A percentile compares a stretch with the other conserved stretches of the same genome.
phyloP scores from a whole-genome alignment of 2,329 filamentous ascomycete genomes.

The Hypomyces rosellus region DNA sequence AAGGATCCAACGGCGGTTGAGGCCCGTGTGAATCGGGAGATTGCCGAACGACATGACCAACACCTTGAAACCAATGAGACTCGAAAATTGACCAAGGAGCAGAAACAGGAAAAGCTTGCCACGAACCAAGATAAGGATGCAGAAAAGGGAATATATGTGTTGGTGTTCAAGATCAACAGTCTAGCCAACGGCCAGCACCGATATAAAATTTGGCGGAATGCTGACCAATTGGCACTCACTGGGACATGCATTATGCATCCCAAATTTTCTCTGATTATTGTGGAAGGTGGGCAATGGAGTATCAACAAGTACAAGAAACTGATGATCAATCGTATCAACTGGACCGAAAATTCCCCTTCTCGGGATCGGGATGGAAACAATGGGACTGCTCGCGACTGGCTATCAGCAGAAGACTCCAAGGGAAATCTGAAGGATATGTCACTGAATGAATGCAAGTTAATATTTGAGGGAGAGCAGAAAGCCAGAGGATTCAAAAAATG shows the following conservation, averaged over 20 bases:
- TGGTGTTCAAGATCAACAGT: constrained; percentile 84
- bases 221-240: constrained; percentile 79
- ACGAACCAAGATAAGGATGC: constrained; percentile 82
- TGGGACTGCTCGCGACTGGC: constrained; percentile 63
- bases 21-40: constrained; percentile 86
- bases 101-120: constrained; percentile 76
- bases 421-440: constrained; percentile 77
- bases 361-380: constrained; percentile 54
- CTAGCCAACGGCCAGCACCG: constrained; percentile 90
- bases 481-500: constrained; percentile 77
- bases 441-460: constrained; percentile 70
- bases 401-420: constrained; percentile 70
- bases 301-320: constrained; percentile 85
- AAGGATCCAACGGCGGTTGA: constrained; percentile 97
- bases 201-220: constrained; percentile 88
- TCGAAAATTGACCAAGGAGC: constrained; percentile 81
- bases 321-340: constrained; percentile 89
- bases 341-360: constrained; percentile 80
- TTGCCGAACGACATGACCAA: constrained; percentile 73
- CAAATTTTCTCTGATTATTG: constrained; percentile 79
- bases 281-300: constrained; percentile 82
- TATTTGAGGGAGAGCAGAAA: constrained; percentile 91
- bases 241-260: constrained; percentile 92
- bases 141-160: constrained; percentile 73
- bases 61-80: constrained; percentile 77